phyloP scores from a whole-genome alignment of 768 basidiomycete species.

The Trametes meyenii region DNA sequence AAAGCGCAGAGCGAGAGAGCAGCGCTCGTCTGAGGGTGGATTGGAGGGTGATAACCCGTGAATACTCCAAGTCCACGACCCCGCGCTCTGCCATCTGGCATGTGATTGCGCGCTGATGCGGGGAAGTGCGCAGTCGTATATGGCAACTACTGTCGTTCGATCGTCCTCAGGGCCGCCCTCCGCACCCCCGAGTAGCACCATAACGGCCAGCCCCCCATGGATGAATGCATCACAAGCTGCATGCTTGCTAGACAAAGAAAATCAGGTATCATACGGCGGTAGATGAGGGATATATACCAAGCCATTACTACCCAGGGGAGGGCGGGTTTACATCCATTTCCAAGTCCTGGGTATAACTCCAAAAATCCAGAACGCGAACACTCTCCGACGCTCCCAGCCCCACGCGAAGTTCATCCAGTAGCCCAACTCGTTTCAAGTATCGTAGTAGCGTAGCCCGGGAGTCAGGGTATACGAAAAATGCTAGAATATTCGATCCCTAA shows the following conservation, averaged over 20 bases:
- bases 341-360: slow-evolving; percentile 55
- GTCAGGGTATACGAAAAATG: slow-evolving; percentile 71
- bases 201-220: no score
- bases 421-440: slow-evolving; percentile 50
- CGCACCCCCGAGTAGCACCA: no score
- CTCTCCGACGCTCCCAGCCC: slow-evolving; percentile 26
- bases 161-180: background rate
- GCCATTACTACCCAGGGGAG: background rate
- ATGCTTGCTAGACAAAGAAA: no score
- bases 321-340: background rate
- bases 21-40: background rate
- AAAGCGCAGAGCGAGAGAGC: background rate
- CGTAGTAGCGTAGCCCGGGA: slow-evolving; percentile 70
- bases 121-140: background rate
- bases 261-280: background rate
- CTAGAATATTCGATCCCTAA: slow-evolving; percentile 60
- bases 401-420: slow-evolving; percentile 38
- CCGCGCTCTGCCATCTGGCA: background rate
- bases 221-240: no score
- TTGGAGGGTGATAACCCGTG: background rate
- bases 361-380: slow-evolving; percentile 54
- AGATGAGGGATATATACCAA: background rate
- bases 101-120: slow-evolving; percentile 1
- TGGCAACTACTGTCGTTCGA: slow-evolving; percentile 9
- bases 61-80: background rate